Base-by-base conservation (phyloP, 2,329 filamentous ascomycete species). In the Capronia americana region DNA sequence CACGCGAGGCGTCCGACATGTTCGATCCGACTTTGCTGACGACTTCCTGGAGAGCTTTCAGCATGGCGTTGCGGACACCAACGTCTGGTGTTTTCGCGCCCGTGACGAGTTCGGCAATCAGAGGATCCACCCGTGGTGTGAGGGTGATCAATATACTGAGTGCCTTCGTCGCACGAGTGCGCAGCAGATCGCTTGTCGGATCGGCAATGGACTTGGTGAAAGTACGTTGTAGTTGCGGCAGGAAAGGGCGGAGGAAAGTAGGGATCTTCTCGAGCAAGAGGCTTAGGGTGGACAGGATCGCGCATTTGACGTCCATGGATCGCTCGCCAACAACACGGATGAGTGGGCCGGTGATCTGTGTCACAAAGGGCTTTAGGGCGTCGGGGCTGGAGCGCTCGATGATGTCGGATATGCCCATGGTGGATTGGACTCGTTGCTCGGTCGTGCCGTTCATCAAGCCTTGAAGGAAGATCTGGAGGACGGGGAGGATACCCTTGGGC, bases 271-370 rank as follows among this genome's bases (percentile, higher is more conserved):
- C 93, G 44, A 99, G 84, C 32, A 99, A 83, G 73, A 96, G 97
- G 82, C 97, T 98, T 71, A 99, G 87, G 0, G 95, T 97, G 61
- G 96, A 86, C 68, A 99, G 84, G 77, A 99, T 97, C 50, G 95
- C 95, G 80, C 81, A 81, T 81, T 97, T 98, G 79, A 99, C 93
- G 59, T 99, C 96, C 2, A 93, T 93, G 2, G 95, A 97, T 69
- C 94, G 89, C 78, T 99, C 95, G 4, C 95, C 97, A 20, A 99
- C 93, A 24, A 98, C 94, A 86, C 95, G 92, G 78, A 99, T 99
- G 61, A 99, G 87, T 24, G 96, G 95, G 76, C 95, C 95, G 4
- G 96, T 98, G 73, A 99, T 97, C 75, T 97, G 93, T 32, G 94
- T 97, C 67, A 99, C 95, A 74, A 96, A 98, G 7, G 93, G 92